phyloP scores from a whole-genome alignment of 345 rosid genomes.

The Lepidium aucheri region DNA sequence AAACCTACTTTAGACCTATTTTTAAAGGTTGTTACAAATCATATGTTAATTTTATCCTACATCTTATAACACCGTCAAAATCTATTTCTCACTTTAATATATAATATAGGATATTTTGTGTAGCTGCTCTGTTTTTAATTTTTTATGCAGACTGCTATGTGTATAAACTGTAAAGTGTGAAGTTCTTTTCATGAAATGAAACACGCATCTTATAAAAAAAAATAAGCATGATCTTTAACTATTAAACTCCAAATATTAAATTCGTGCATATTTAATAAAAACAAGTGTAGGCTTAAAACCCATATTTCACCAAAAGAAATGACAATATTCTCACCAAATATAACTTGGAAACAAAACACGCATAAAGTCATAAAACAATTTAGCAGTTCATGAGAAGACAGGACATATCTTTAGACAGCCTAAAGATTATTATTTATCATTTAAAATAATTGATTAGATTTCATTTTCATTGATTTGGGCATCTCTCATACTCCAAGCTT shows the following conservation, averaged over 20 bases:
- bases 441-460: not conserved
- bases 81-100: too few species aligned
- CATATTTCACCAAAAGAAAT: not conserved
- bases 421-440: not conserved
- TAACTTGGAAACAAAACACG: not conserved
- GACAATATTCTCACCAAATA: not conserved
- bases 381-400: not conserved
- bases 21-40: too few species aligned
- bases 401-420: not conserved
- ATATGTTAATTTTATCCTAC: too few species aligned
- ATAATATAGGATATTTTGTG: too few species aligned
- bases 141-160: too few species aligned
- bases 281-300: not conserved
- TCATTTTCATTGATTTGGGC: conserved; percentile 27
- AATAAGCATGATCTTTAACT: not conserved
- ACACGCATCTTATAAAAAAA: too few species aligned
- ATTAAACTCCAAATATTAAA: not conserved
- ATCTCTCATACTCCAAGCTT: conserved; percentile 60
- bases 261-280: not conserved
- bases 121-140: too few species aligned
- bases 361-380: not conserved
- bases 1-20: too few species aligned
- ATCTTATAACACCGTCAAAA: too few species aligned
- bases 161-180: too few species aligned
- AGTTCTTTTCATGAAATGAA: too few species aligned